Evolutionary conservation across 345 rosid species (phyloP).

Genomic region (Bretschneidera sinensis): DNA sequence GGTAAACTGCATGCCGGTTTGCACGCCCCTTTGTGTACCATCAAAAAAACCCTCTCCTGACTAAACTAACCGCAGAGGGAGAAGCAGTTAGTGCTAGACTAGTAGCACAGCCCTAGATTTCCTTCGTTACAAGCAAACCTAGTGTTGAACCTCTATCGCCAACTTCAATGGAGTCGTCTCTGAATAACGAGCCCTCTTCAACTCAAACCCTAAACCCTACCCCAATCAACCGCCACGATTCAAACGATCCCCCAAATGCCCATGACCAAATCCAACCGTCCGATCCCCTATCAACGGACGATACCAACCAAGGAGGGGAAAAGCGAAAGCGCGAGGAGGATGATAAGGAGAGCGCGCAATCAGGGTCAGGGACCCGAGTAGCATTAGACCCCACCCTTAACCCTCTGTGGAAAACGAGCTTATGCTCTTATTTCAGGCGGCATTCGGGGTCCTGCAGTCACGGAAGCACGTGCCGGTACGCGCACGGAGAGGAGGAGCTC

Average conservation of each 20-base stretch:
- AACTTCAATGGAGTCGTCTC: slow-evolving; percentile 38
- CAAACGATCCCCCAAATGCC: slow-evolving; percentile 6
- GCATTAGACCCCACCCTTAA: slow-evolving; percentile 21
- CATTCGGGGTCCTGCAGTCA: slow-evolving; percentile 57
- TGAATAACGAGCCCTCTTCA: slow-evolving; percentile 29
- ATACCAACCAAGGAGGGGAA: slow-evolving; percentile 35
- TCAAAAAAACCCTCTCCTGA: no score
- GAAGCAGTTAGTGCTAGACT: no score
- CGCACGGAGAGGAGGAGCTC: slow-evolving; percentile 89
- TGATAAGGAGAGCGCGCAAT: slow-evolving; percentile 9
- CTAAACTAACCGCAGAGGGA: no score
- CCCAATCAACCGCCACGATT: slow-evolving; percentile 18
- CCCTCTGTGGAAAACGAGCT: slow-evolving; percentile 67
- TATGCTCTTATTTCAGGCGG: slow-evolving; percentile 83
- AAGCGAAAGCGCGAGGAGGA: slow-evolving; percentile 65
- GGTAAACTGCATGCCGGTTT: no score
- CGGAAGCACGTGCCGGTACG: slow-evolving; percentile 68
- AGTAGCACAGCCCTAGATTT: no score
- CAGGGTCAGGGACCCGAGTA: slow-evolving; percentile 3
- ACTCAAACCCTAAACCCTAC: slow-evolving; percentile 24
- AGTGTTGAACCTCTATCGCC: neutral
- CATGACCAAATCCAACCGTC: slow-evolving; percentile 13
- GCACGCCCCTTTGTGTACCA: no score
- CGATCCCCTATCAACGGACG: slow-evolving; percentile 22
- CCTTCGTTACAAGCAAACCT: no score